Conservation (phyloP, 164 flowering plant genomes). For the Annona cherimola region DNA sequence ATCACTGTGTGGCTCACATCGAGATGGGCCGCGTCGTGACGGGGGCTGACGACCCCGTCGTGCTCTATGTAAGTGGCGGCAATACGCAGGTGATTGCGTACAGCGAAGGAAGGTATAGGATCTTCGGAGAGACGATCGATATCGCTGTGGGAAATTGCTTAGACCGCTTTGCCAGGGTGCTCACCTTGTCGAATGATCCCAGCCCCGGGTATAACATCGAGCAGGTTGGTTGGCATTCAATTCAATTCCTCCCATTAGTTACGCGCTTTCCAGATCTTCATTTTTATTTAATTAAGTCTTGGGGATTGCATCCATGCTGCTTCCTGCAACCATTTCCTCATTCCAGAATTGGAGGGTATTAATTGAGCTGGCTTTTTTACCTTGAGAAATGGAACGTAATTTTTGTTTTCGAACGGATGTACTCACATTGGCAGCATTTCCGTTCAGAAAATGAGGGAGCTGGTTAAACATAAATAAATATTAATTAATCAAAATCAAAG, state of each 20-base stretch:
- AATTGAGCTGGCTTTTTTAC: too few species aligned
- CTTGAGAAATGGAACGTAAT: too few species aligned
- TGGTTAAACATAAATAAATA: too few species aligned
- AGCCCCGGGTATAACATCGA: constrained; percentile 97
- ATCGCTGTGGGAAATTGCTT: constrained; percentile 97
- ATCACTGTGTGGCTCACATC: constrained; percentile 96
- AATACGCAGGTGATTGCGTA: constrained; percentile 96
- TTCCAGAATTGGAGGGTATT: too few species aligned
- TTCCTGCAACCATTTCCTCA: not conserved
- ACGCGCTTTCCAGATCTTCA: not conserved
- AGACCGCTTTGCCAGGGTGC: constrained; percentile 90
- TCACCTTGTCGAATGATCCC: constrained; percentile 85
- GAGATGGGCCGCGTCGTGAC: constrained; percentile 97
- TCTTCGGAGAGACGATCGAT: constrained; percentile 97
- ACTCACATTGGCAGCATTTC: too few species aligned
- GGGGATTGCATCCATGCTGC: not conserved
- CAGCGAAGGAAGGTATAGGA: constrained; percentile 85
- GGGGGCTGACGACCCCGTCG: constrained; percentile 92
- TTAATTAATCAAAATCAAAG: too few species aligned
- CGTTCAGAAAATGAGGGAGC: too few species aligned
- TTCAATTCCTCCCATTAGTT: not conserved
- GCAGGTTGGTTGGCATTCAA: constrained; percentile 44
- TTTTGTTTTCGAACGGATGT: too few species aligned
- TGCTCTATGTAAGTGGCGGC: constrained; percentile 95
- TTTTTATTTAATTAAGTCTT: not conserved